Evolutionary conservation across 768 basidiomycete genomes (phyloP), one percentile per base, ranked within the genome.

Genomic region (Termitomyces sp.): DNA sequence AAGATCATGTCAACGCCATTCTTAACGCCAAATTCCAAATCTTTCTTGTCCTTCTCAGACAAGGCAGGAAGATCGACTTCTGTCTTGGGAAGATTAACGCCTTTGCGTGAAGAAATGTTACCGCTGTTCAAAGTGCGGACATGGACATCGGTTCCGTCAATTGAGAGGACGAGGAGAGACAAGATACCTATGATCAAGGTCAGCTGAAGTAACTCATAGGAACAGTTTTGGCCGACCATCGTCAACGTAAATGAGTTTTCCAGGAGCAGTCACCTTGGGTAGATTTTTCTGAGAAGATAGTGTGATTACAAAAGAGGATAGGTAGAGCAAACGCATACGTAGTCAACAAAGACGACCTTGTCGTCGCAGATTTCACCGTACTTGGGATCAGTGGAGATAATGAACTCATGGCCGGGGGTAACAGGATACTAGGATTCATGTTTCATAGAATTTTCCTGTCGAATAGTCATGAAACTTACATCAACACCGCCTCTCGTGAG

Each of bases 1-100:
- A 99, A 99, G 67, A 99, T 75, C 95, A 99, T 98, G 80, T 99
- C 97, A 62, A 99, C 95, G 60, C 88, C 88, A 73, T 99, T 98
- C 82, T 86, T 89, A 68, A 97, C 96, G 74, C 97, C 97, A 62
- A 98, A 99, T 61, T 79, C 72, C 59, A 99, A 75, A 69, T 98
- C 97, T 62, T 85, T 86, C 81, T 97, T 98, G 84, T 99, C 97
- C 82, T 99, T 98, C 56, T 93, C 92, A 57, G 94, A 97, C 44
- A 99, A 85, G 52, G 97, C 92, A 53, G 97, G 97, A 53, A 99
- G 87, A 75, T 99, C 97, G 66, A 99, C 97, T 13, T 88, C 82
- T 61, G 97, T 98, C 76, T 98, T 97, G 66, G 97, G 97, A 56
- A 99, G 86, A 75, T 99, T 99, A 77, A 98, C 97, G 69, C 97